A percentile compares a stretch with the other conserved stretches of the same genome.
Conservation (phyloP, 2,329 filamentous ascomycete genomes). For the Aureobasidium sp. region DNA sequence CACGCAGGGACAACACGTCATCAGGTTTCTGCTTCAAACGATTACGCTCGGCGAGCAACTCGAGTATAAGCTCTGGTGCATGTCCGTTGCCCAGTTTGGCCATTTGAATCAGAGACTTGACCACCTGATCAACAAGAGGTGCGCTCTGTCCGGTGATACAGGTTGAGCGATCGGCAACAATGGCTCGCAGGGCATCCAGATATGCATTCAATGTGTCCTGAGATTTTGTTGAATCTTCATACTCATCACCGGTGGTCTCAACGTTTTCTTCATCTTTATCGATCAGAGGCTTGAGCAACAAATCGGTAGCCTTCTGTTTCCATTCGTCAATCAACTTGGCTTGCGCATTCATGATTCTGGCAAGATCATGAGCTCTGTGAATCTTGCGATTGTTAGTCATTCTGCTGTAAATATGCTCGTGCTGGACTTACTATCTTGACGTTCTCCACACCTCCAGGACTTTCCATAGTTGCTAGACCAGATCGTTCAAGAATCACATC, state of each 20-base stretch:
- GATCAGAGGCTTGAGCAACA: conserved; percentile 66
- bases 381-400: neutral
- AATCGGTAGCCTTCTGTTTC: conserved; percentile 62
- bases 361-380: conserved; percentile 57
- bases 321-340: conserved; percentile 62
- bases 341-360: conserved; percentile 61
- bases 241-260: conserved; percentile 81
- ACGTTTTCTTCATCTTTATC: conserved; percentile 65
- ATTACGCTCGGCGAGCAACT: conserved; percentile 38
- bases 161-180: conserved; percentile 70
- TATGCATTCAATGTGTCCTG: conserved; percentile 88
- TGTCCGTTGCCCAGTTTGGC: conserved; percentile 55
- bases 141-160: conserved; percentile 72
- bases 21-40: conserved; percentile 39
- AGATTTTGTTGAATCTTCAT: conserved; percentile 73
- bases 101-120: conserved; percentile 33
- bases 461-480: conserved; percentile 26
- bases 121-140: conserved; percentile 64
- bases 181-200: conserved; percentile 65
- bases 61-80: conserved; percentile 54
- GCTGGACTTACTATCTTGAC: conserved; percentile 42
- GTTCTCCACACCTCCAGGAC: conserved; percentile 61
- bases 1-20: conserved; percentile 58
- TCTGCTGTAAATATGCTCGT: neutral
- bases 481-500: conserved; percentile 55